These are phyloP conservation scores for Bimuria novae-zelandiae DNA, from an alignment of 2,329 filamentous ascomycete genomes.

Conservation along the genomic window DNA sequence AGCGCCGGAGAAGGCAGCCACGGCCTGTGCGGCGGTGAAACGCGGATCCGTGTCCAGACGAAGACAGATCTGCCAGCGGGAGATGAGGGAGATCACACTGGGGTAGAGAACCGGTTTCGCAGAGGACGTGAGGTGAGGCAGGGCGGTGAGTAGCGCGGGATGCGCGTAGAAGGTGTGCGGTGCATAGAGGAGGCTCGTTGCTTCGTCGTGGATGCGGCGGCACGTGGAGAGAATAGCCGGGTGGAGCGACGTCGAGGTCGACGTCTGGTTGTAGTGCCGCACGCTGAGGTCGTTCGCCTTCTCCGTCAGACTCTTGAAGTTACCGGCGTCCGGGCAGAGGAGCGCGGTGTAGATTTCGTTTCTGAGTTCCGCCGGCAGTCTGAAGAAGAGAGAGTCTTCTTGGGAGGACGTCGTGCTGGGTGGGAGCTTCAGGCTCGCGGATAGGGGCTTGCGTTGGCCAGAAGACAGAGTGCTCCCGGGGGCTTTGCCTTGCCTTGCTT, in stretches of 20 bases:
- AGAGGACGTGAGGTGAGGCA: conserved; percentile 50
- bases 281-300: conserved; percentile 4
- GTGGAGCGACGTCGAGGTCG: conserved; percentile 31
- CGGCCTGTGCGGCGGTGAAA: conserved; percentile 48
- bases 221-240: conserved; percentile 50
- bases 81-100: conserved; percentile 43
- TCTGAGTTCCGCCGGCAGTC: conserved; percentile 63
- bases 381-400: conserved; percentile 39
- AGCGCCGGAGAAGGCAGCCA: conserved; percentile 50
- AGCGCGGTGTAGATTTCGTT: conserved; percentile 60
- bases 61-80: conserved; percentile 52
- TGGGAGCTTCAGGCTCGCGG: not conserved
- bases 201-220: conserved; percentile 49
- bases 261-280: conserved; percentile 18
- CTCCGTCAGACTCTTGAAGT: conserved; percentile 11
- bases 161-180: conserved; percentile 57
- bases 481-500: conserved; percentile 13
- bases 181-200: conserved; percentile 53
- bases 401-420: conserved; percentile 14
- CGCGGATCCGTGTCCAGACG: conserved; percentile 56
- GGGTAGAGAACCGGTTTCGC: conserved; percentile 44
- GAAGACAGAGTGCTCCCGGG: conserved; percentile 7
- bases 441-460: conserved; percentile 6
- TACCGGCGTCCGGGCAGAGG: conserved; percentile 32
- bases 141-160: conserved; percentile 49